A percentile compares a stretch with the other conserved stretches of the same genome.
Conservation (phyloP, 2,329 filamentous ascomycete genomes). For the Huntiella decipiens region DNA sequence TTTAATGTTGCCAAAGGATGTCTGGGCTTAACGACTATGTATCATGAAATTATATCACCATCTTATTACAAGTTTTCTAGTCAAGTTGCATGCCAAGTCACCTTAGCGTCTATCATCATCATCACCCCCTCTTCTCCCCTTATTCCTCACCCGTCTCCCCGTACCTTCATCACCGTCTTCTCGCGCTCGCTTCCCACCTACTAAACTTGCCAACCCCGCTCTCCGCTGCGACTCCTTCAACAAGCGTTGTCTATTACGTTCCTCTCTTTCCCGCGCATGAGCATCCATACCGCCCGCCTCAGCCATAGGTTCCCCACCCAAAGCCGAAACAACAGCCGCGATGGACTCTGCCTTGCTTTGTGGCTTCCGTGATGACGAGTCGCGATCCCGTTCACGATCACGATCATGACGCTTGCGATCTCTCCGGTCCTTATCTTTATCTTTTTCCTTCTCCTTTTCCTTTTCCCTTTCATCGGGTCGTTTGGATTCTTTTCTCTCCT, state of each 20-base stretch:
- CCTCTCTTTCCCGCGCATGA: conserved; percentile 53
- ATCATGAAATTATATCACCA: conserved; percentile 1
- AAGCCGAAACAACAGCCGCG: not conserved
- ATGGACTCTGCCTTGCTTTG: not conserved
- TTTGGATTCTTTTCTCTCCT: not conserved
- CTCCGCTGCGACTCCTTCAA: conserved; percentile 51
- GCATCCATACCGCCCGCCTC: conserved; percentile 24
- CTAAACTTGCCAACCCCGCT: conserved; percentile 30
- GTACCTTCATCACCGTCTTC: conserved; percentile 23
- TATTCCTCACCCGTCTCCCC: conserved; percentile 4
- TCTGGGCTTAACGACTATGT: not conserved
- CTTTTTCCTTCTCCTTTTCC: conserved; percentile 22
- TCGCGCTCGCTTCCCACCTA: conserved; percentile 31
- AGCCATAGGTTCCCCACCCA: not conserved
- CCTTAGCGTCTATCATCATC: conserved; percentile 29
- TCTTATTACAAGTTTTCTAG: not conserved
- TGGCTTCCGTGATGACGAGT: not conserved
- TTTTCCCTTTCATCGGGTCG: conserved; percentile 12
- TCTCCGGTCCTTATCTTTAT: conserved; percentile 18
- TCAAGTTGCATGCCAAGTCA: not conserved
- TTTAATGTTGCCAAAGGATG: not conserved
- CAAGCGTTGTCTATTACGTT: conserved; percentile 44
- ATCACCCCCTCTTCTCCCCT: conserved; percentile 21
- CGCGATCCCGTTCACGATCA: not conserved
- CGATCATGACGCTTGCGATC: conserved; percentile 20